Evolutionary conservation across 1,284 basidiomycete genomes (phyloP), one percentile per base, ranked within the genome.

Genomic region (Rhodotorula glutinis): DNA sequence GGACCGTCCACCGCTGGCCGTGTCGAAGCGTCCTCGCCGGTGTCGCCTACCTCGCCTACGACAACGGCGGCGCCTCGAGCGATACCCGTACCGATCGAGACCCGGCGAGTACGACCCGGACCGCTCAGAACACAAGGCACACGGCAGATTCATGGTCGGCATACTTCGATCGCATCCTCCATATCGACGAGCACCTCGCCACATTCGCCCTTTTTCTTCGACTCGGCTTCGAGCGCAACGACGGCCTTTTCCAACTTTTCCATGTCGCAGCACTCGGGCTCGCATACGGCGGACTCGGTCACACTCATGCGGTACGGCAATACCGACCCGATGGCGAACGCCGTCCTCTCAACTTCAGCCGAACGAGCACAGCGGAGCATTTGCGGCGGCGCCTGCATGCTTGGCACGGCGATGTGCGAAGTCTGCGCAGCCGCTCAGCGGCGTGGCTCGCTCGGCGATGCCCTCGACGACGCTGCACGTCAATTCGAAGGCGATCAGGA

Each of bases 351-450:
- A 29, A 47, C 54, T 40, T 64, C 66, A 9, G 53, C 53, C 25
- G 52, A 58, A 13, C 46, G 51, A 29, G 38, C 27, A 40, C 54
- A 30, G 56, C 38, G 55, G 10, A 54, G 33, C 25, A 60, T 54
- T 19, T 74, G 73, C 57, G 72, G 63, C 33, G 73, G 73, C 11
- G 61, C 58, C 30, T 74, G 73, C 57, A 56, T 60, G 17, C 57
- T 65, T 13, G 62, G 65, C 13, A 73, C 72, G 16, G 72, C 72
- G 4, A 66, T 67, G 67, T 74, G 73, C 62, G 69, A 67, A 21
- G 57, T 65, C 10, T 74, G 73, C 44, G 62, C 67, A 2, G 65
- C 57, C 16, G 57, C 63, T 5, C 63, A 63, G 52, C 53, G 65
- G 41, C 30, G 66, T 27, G 70, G 70, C 1, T 64, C 62, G 30